Conservation (phyloP, 495 filamentous ascomycete genomes). For the Hapsidospora chrysogenum region DNA sequence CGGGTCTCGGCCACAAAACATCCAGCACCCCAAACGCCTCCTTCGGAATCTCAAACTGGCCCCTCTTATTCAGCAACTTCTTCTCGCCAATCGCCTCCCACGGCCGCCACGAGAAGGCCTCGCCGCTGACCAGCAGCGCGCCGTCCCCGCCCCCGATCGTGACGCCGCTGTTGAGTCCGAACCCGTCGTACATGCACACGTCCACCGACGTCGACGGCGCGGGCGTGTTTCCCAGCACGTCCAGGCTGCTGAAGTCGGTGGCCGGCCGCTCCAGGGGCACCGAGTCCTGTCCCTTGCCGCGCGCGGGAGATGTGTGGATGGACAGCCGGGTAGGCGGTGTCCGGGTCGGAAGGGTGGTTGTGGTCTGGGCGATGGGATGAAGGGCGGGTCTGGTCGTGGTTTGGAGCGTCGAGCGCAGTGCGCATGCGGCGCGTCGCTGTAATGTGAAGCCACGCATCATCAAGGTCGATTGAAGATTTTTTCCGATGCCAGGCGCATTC, state of each 20-base stretch:
- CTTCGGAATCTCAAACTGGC: conserved; percentile 59
- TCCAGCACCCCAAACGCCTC: conserved; percentile 64
- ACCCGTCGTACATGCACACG: conserved; percentile 58
- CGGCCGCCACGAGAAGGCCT: conserved; percentile 77
- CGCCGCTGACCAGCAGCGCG: conserved; percentile 61
- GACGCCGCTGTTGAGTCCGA: conserved; percentile 62
- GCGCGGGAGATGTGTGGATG: conserved; percentile 8
- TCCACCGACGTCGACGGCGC: conserved; percentile 72
- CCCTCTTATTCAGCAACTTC: conserved; percentile 52
- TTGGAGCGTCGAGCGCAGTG: too few relatives aligned
- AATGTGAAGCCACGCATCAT: too few relatives aligned
- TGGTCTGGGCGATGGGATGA: too few relatives aligned
- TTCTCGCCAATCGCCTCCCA: conserved; percentile 33
- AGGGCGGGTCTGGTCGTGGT: too few relatives aligned
- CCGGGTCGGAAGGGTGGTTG: conserved; percentile 8
- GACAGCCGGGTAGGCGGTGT: not conserved
- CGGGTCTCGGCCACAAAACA: conserved; percentile 79
- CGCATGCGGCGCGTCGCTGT: too few relatives aligned
- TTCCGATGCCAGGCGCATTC: too few relatives aligned
- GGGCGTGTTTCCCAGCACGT: conserved; percentile 65
- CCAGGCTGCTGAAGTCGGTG: conserved; percentile 59
- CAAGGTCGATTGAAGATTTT: too few relatives aligned
- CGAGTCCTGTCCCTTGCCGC: too few relatives aligned
- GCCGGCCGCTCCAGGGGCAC: conserved; percentile 17
- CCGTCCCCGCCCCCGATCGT: conserved; percentile 48